Percentiles rank a stretch among this genome's conserved stretches.
Evolutionary conservation across 495 filamentous ascomycete species (phyloP).

Genomic region (Lentithecium fluviatile): DNA sequence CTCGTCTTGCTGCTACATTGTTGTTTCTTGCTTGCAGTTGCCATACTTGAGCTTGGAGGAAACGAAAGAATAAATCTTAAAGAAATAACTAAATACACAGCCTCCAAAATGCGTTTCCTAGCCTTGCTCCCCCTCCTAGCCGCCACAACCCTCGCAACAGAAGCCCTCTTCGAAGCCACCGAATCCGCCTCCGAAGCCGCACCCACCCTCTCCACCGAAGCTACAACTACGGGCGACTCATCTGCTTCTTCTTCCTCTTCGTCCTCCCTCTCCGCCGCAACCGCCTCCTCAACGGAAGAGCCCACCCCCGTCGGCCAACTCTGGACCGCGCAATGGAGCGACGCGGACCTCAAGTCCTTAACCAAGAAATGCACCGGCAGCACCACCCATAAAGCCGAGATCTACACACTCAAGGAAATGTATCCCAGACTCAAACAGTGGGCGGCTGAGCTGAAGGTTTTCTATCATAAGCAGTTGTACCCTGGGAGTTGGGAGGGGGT

Average conservation of each 20-base stretch:
- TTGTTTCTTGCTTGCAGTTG: no score
- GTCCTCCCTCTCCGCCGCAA: not conserved
- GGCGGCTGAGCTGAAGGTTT: slow-evolving; percentile 34
- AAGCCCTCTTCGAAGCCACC: slow-evolving; percentile 16
- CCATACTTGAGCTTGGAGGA: no score
- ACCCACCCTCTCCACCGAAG: slow-evolving; percentile 1
- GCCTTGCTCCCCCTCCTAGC: slow-evolving; percentile 7
- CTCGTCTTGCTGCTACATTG: not conserved
- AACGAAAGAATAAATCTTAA: no score
- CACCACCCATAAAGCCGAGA: slow-evolving; percentile 16
- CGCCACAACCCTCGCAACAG: not conserved
- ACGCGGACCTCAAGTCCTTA: slow-evolving; percentile 12
- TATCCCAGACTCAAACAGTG: slow-evolving; percentile 27
- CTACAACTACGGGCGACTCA: not conserved
- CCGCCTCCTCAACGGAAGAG: slow-evolving; percentile 1
- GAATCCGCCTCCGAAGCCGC: slow-evolving; percentile 12
- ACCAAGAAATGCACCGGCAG: slow-evolving; percentile 6
- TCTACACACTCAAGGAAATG: slow-evolving; percentile 32
- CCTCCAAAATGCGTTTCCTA: slow-evolving; percentile 19
- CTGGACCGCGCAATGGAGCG: slow-evolving; percentile 21
- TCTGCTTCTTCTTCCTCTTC: slow-evolving; percentile 11
- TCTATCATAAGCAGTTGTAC: slow-evolving; percentile 34
- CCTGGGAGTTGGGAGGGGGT: slow-evolving; percentile 32
- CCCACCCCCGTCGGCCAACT: slow-evolving; percentile 19
- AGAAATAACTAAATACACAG: no score